phyloP scores from a whole-genome alignment of 108 stramenopile genomes.

The Cyclostephanos tholiformis region DNA sequence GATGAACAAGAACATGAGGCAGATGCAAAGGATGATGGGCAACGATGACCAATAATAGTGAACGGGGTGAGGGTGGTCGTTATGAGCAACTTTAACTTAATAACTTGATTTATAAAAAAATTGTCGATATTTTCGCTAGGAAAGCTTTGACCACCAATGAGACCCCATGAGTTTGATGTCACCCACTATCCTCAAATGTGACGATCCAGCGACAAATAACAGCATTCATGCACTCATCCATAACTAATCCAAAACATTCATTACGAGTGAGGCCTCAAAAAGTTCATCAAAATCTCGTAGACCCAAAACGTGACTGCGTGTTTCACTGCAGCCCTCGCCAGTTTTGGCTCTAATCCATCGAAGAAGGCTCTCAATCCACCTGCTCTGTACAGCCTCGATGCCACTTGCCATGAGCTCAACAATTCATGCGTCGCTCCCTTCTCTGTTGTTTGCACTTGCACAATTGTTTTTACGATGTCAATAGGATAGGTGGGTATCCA shows the following conservation, averaged over 20 bases:
- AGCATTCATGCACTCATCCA: too few species aligned
- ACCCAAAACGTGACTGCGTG: slow-evolving; percentile 67
- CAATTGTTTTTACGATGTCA: slow-evolving; percentile 69
- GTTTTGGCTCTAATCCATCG: slow-evolving; percentile 59
- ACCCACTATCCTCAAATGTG: too few species aligned
- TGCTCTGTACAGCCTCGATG: slow-evolving; percentile 48
- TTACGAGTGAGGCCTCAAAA: slow-evolving; percentile 11
- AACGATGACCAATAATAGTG: slow-evolving; percentile 46
- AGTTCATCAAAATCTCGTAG: slow-evolving; percentile 40
- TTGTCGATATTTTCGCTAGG: too few species aligned
- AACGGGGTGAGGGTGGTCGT: background rate
- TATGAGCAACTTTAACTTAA: background rate
- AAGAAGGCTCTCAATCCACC: slow-evolving; percentile 56
- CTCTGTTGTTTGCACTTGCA: slow-evolving; percentile 44
- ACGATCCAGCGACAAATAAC: too few species aligned
- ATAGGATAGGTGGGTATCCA: slow-evolving; percentile 73
- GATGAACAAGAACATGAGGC: slow-evolving; percentile 80
- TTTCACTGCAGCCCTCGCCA: slow-evolving; percentile 65
- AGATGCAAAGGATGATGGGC: slow-evolving; percentile 71
- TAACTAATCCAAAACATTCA: background rate
- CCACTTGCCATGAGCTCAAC: slow-evolving; percentile 36
- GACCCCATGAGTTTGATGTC: too few species aligned
- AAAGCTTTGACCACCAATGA: too few species aligned
- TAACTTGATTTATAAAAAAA: background rate
- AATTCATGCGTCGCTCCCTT: slow-evolving; percentile 18